These are phyloP conservation scores for Karstenula rhodostoma DNA, from an alignment of 2,329 filamentous ascomycete species.

Conservation along the genomic window DNA sequence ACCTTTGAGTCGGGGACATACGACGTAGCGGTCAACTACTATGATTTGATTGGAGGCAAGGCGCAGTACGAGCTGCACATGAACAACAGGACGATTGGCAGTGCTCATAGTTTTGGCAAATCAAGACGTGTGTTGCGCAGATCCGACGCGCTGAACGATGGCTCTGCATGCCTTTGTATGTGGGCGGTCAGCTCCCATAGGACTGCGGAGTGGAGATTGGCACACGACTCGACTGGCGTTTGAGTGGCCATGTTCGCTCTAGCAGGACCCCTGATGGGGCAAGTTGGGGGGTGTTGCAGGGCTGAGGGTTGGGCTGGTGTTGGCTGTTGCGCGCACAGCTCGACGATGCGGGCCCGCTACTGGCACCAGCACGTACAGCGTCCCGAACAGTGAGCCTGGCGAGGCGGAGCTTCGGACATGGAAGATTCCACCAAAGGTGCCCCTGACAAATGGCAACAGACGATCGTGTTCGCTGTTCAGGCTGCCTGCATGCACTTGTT, in stretches of 20 bases:
- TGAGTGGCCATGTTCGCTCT: not conserved
- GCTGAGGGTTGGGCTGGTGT: not conserved
- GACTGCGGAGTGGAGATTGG: constrained; percentile 7
- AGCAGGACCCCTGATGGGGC: not conserved
- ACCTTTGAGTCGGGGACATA: constrained; percentile 64
- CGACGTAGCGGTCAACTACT: constrained; percentile 72
- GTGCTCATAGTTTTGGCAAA: constrained; percentile 10
- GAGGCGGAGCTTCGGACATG: constrained; percentile 6
- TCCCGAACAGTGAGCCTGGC: not conserved
- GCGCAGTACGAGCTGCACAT: constrained; percentile 65
- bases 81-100: constrained; percentile 61
- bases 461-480: not conserved
- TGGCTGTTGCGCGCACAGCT: constrained; percentile 4
- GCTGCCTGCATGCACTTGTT: not conserved
- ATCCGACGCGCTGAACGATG: constrained; percentile 2
- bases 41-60: constrained; percentile 66
- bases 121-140: not conserved
- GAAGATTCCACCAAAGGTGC: constrained; percentile 1
- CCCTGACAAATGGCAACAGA: not conserved
- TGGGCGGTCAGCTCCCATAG: constrained; percentile 2
- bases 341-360: not conserved
- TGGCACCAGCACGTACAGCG: constrained; percentile 1
- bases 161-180: not conserved
- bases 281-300: not conserved
- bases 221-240: not conserved